Conservation (phyloP, 2,329 filamentous ascomycete genomes). For the Leptographium radiaticola region DNA sequence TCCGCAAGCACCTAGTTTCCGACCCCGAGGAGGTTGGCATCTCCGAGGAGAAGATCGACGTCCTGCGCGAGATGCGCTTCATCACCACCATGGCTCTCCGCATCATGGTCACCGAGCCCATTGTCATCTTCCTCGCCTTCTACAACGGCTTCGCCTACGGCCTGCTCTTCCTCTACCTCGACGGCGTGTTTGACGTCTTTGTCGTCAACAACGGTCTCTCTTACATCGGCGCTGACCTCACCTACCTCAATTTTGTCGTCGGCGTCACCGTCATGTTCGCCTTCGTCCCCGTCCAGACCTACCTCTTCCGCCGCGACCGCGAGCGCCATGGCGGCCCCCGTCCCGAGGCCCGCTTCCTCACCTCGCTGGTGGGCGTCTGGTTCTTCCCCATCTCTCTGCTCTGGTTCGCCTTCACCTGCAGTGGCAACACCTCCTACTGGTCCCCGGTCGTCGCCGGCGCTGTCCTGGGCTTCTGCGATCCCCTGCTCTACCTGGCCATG, state of each 20-base stretch:
- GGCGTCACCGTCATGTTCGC: conserved; percentile 5
- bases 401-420: conserved; percentile 7
- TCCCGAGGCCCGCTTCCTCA: conserved; percentile 6
- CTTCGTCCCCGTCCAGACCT: conserved; percentile 7
- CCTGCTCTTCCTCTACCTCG: conserved; percentile 6
- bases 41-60: conserved; percentile 4
- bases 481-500: conserved; percentile 6
- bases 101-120: conserved; percentile 6
- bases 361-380: conserved; percentile 4
- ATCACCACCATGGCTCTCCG: conserved; percentile 6
- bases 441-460: conserved; percentile 5
- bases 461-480: conserved; percentile 6
- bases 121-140: conserved; percentile 5
- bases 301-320: conserved; percentile 2
- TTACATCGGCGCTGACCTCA: conserved; percentile 7
- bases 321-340: conserved; percentile 1
- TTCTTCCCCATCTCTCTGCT: conserved; percentile 6
- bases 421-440: conserved; percentile 4
- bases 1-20: not conserved
- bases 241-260: conserved; percentile 8
- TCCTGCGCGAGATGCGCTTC: conserved; percentile 4
- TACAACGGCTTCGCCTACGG: conserved; percentile 8
- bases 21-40: conserved; percentile 2
- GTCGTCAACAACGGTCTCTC: conserved; percentile 6
- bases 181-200: conserved; percentile 6